phyloP scores from a whole-genome alignment of 176 grass and related monocot species.

The Oropetium thomaeum region DNA sequence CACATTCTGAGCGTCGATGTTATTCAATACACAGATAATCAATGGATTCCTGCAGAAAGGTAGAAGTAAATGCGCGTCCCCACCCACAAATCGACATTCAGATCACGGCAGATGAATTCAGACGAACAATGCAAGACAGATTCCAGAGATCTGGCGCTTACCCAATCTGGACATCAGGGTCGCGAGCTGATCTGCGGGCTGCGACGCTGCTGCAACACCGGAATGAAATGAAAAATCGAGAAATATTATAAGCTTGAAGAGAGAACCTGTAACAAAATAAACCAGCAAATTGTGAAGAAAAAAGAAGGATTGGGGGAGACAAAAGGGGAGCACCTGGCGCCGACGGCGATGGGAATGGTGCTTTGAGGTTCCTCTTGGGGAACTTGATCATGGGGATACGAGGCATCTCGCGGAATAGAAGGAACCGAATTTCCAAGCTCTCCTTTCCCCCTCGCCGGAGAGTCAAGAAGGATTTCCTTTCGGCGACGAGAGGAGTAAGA shows the following conservation, averaged over 20 bases:
- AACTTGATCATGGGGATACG: conserved; percentile 69
- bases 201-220: conserved; percentile 30
- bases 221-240: not conserved
- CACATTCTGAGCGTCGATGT: not conserved
- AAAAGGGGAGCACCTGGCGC: conserved; percentile 34
- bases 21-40: not conserved
- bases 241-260: not conserved
- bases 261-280: not conserved
- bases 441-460: not conserved
- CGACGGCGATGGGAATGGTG: conserved; percentile 24
- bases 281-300: not conserved
- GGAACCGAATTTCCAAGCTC: not conserved
- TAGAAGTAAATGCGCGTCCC: not conserved
- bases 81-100: not conserved
- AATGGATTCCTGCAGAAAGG: not conserved
- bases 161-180: conserved; percentile 51
- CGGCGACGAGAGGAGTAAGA: not conserved
- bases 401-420: conserved; percentile 42
- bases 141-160: conserved; percentile 19
- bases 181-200: conserved; percentile 46
- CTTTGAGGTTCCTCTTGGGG: conserved; percentile 50
- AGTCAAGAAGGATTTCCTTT: not conserved
- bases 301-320: not conserved
- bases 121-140: not conserved
- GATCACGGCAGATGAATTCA: not conserved